phyloP scores from a whole-genome alignment of 208 protist genomes.

The Acanthamoeba lenticulata region DNA sequence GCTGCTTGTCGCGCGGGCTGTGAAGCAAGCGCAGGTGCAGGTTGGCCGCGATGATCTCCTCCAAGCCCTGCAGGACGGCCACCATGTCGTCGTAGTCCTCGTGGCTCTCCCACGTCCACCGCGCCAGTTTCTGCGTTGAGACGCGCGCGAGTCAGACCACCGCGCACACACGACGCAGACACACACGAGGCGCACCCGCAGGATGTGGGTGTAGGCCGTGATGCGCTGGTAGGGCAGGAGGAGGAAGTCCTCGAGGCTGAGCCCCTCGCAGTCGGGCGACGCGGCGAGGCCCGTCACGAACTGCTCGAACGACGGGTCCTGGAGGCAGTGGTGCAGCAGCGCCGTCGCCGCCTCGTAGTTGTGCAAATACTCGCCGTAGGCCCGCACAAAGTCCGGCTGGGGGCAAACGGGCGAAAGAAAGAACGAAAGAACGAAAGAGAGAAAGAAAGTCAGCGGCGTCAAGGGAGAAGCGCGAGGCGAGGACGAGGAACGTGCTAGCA shows the following conservation, averaged over 20 bases:
- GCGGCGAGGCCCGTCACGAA: constrained; percentile 11
- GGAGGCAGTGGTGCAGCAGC: constrained; percentile 45
- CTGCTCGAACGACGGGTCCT: constrained; percentile 35
- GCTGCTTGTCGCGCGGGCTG: neutral
- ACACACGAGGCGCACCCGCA: neutral
- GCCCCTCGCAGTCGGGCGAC: constrained; percentile 53
- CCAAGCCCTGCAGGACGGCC: neutral
- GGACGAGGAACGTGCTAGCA: neutral
- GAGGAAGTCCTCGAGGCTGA: constrained; percentile 56
- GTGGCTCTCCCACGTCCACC: constrained; percentile 66
- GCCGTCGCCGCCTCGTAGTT: constrained; percentile 55
- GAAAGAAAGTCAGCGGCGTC: neutral
- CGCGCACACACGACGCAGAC: neutral
- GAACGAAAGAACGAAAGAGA: neutral
- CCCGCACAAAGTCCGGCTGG: constrained; percentile 29
- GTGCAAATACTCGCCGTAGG: constrained; percentile 59
- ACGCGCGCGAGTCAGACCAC: no score
- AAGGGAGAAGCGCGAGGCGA: neutral
- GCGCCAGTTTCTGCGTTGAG: constrained; percentile 27
- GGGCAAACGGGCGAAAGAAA: neutral
- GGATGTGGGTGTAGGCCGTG: constrained; percentile 28
- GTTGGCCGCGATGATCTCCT: neutral
- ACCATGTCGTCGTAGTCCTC: neutral
- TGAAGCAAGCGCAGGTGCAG: neutral
- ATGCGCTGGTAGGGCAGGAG: constrained; percentile 60